phyloP scores from a whole-genome alignment of 2,329 filamentous ascomycete genomes.

The Apiospora rasikravindrae region DNA sequence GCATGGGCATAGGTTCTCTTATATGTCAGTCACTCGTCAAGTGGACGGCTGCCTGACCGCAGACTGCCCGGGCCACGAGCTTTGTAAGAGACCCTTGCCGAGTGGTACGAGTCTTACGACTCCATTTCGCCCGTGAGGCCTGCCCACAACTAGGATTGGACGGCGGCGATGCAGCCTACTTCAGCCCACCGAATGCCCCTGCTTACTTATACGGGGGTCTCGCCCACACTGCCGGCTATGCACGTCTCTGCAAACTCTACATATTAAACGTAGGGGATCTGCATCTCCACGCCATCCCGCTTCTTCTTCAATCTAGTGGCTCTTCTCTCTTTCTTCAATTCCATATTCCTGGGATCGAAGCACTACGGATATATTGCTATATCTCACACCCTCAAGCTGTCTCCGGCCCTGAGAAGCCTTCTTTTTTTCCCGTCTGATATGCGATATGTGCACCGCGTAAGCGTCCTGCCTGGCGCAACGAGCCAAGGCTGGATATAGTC shows the following conservation, averaged over 20 bases:
- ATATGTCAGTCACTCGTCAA: not conserved
- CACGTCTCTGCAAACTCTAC: not conserved
- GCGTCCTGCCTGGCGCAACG: constrained; percentile 1
- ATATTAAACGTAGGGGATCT: not conserved
- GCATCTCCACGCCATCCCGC: not conserved
- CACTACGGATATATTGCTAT: not conserved
- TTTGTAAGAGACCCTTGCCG: not conserved
- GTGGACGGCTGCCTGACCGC: not conserved
- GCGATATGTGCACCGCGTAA: not conserved
- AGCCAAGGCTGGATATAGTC: not conserved
- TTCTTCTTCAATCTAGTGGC: not conserved
- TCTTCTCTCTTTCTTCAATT: not conserved
- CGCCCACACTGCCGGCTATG: not conserved
- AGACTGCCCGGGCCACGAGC: not conserved
- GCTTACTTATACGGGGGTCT: not conserved
- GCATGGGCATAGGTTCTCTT: not conserved
- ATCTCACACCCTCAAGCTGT: not conserved
- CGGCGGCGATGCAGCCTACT: not conserved
- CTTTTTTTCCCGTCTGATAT: not conserved
- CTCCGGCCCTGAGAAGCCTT: not conserved
- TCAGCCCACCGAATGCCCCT: constrained; percentile 1
- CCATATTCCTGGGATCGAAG: not conserved
- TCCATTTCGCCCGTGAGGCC: not conserved
- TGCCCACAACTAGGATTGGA: constrained; percentile 3
- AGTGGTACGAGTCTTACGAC: not conserved